Evolutionary conservation across 177 flowering plant species (phyloP), one percentile per base, ranked within the genome.

Genomic region (Tripterygium wilfordii): DNA sequence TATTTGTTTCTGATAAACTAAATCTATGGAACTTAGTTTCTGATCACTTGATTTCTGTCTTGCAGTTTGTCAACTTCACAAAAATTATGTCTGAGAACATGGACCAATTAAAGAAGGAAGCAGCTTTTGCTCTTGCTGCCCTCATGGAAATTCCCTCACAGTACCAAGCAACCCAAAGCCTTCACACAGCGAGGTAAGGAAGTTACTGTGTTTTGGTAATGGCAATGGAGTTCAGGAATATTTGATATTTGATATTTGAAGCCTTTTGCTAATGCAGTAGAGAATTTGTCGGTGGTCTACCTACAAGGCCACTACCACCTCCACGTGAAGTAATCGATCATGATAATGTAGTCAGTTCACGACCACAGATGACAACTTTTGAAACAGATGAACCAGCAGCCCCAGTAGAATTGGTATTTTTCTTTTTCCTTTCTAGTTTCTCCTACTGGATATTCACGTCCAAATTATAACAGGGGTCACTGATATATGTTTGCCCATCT

Each of bases 51-150:
- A 14, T 33, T 42, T 27, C 25, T 26, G n/a, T 43, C 24, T 1
- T 69, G 60, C 83, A 88, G 95, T 85, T 89, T 54, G 97, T 89
- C 20, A 66, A 89, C 63, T 89, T 89, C 80, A 74, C 92, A 17
- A 78, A 85, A 54, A 83, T 89, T 44, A 89, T 85, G 85, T 77
- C 85, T 0, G 89, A 85, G 54, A 70, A 71, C 58, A 67, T 44
- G 16, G 80, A 76, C 8, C 20, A 57, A 20, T 61, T 76, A 12
- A 81, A 79, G 53, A 85, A 77, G 58, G 97, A 89, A 71, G 30
- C 95, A 45, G 81, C n/a, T n/a, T n/a, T n/a, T n/a, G n/a, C n/a
- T n/a, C n/a, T n/a, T n/a, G n/a, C n/a, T n/a, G n/a, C n/a, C n/a
- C n/a, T n/a, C n/a, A n/a, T n/a, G n/a, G n/a, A n/a, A n/a, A n/a